Evolutionary conservation across 2,329 filamentous ascomycete species (phyloP).

Genomic region (Alternaria conjuncta): DNA sequence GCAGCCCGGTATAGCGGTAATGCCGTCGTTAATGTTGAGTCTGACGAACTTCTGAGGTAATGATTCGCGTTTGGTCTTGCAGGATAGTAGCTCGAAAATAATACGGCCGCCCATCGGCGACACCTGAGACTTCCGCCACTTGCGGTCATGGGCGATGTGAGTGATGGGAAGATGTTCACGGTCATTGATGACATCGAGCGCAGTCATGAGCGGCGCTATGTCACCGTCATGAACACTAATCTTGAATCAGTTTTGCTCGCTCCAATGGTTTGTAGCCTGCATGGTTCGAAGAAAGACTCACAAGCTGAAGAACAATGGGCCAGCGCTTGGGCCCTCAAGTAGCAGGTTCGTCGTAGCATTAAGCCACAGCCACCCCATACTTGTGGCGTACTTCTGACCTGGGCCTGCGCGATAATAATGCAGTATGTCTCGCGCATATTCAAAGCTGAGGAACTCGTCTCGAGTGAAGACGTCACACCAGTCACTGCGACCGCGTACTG

Average conservation of each 20-base stretch:
- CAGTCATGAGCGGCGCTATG: slow-evolving; percentile 61
- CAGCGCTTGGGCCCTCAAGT: slow-evolving; percentile 50
- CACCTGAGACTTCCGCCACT: slow-evolving; percentile 63
- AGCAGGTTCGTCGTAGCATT: slow-evolving; percentile 62
- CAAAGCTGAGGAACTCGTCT: slow-evolving; percentile 62
- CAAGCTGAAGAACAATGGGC: slow-evolving; percentile 64
- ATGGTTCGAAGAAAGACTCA: slow-evolving; percentile 28
- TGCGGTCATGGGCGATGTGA: slow-evolving; percentile 52
- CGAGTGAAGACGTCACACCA: slow-evolving; percentile 65
- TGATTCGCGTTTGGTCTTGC: slow-evolving; percentile 1
- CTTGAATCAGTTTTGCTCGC: neutral
- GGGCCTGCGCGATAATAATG: slow-evolving; percentile 67
- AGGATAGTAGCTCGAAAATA: slow-evolving; percentile 61
- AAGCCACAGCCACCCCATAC: slow-evolving; percentile 65
- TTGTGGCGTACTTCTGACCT: slow-evolving; percentile 60
- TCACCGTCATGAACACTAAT: slow-evolving; percentile 63
- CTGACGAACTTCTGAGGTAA: slow-evolving; percentile 51
- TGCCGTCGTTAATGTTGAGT: slow-evolving; percentile 64
- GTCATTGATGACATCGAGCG: slow-evolving; percentile 58
- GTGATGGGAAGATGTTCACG: slow-evolving; percentile 55
- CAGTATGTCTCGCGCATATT: slow-evolving; percentile 64
- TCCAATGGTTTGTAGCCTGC: neutral
- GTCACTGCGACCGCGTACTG: slow-evolving; percentile 59
- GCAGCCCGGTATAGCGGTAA: slow-evolving; percentile 58
- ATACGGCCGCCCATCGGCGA: slow-evolving; percentile 65